phyloP scores from a whole-genome alignment of 73 alveolate species.

The Blepharisma stoltei region DNA sequence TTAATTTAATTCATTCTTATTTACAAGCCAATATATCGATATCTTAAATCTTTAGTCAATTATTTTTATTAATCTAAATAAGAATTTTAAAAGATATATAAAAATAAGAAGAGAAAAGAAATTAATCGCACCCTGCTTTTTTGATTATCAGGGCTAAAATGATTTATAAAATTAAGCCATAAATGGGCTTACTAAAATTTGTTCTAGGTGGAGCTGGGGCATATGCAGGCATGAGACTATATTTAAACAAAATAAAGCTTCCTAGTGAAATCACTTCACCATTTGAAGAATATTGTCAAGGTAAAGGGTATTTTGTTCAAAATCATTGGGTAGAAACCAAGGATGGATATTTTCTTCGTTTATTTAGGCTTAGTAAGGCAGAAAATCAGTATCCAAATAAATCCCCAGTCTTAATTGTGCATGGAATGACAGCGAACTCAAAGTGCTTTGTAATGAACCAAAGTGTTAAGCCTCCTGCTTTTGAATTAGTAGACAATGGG shows the following conservation, averaged over 20 bases:
- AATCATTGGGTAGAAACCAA: conserved; percentile 42
- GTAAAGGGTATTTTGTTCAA: conserved; percentile 16
- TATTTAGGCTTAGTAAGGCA: conserved; percentile 41
- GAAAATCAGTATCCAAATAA: not conserved
- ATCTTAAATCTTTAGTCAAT: too few relatives aligned
- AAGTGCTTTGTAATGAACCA: not conserved
- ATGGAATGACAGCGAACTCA: conserved; percentile 6
- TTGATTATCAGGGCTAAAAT: too few relatives aligned
- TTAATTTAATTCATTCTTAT: too few relatives aligned
- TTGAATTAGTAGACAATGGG: conserved; percentile 29
- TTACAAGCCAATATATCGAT: too few relatives aligned
- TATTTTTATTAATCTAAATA: too few relatives aligned
- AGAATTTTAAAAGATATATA: too few relatives aligned
- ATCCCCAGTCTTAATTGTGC: conserved; percentile 31
- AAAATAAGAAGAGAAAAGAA: too few relatives aligned
- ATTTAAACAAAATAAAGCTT: not conserved
- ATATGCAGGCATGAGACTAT: too few relatives aligned
- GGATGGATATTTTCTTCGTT: conserved; percentile 54
- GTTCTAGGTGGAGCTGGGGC: too few relatives aligned
- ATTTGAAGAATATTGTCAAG: conserved; percentile 5
- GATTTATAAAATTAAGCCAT: too few relatives aligned
- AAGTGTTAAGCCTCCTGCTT: conserved; percentile 24
- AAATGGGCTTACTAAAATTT: too few relatives aligned
- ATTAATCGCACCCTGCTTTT: too few relatives aligned
- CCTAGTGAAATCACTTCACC: not conserved